phyloP scores from a whole-genome alignment of 106 monocot genomes.

The Phalaenopsis aphrodite region DNA sequence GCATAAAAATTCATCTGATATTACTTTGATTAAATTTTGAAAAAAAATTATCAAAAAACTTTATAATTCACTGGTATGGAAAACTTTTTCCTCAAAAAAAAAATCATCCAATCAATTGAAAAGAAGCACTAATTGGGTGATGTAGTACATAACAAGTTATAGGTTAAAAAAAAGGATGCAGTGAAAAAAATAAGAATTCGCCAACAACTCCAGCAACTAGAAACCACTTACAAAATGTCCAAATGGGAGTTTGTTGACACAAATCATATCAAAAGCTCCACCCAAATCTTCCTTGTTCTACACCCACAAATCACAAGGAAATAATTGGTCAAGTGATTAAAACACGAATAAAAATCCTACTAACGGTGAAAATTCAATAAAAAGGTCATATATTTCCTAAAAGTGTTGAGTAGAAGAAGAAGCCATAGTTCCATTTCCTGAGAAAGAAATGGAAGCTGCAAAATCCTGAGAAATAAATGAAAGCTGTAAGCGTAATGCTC shows the following conservation, averaged over 20 bases:
- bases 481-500: too few species aligned
- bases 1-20: background rate
- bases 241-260: slow-evolving; percentile 47
- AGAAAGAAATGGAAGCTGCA: background rate
- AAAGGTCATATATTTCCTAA: background rate
- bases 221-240: slow-evolving; percentile 53
- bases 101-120: background rate
- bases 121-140: background rate
- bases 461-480: too few species aligned
- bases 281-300: slow-evolving; percentile 82
- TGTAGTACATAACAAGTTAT: background rate
- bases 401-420: background rate
- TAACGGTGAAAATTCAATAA: slow-evolving; percentile 5
- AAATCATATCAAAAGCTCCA: slow-evolving; percentile 40
- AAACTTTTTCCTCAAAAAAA: background rate
- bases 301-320: slow-evolving; percentile 10
- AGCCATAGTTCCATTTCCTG: background rate
- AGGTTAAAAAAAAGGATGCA: background rate
- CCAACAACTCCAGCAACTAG: background rate
- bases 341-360: background rate
- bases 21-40: background rate
- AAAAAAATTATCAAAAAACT: background rate
- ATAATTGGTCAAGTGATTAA: background rate
- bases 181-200: background rate
- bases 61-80: background rate